Percentiles rank a stretch among this genome's conserved stretches.
These are phyloP conservation scores for Xylariaceae sp. DNA, from an alignment of 2,329 filamentous ascomycete genomes.

Conservation along the genomic window DNA sequence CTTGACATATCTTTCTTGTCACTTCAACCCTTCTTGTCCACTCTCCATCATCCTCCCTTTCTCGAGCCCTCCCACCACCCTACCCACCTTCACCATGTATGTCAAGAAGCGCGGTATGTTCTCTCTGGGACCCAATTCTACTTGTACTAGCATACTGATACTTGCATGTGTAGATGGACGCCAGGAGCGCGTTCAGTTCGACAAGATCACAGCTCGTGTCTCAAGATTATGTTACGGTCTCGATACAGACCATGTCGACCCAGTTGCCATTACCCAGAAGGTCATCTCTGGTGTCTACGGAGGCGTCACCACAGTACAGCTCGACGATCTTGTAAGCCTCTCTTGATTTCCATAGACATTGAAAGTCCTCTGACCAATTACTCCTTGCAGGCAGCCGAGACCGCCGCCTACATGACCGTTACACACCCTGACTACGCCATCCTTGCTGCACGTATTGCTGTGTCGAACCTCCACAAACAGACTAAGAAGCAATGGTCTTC, in stretches of 20 bases:
- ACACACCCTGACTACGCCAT: conserved; percentile 99
- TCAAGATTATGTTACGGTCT: conserved; percentile 97
- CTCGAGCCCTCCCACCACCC: conserved; percentile 26
- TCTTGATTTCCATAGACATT: conserved; percentile 1
- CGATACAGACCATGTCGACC: conserved; percentile 92
- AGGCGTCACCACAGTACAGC: conserved; percentile 92
- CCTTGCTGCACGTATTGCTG: conserved; percentile 95
- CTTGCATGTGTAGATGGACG: conserved; percentile 80
- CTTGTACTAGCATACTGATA: conserved; percentile 18
- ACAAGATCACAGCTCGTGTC: conserved; percentile 99
- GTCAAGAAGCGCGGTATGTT: conserved; percentile 65
- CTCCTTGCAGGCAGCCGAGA: conserved; percentile 81
- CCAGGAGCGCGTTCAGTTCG: conserved; percentile 99
- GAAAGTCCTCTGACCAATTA: conserved; percentile 24
- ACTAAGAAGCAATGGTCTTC: conserved; percentile 99
- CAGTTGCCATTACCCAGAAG: conserved; percentile 97
- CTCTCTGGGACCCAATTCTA: conserved; percentile 2
- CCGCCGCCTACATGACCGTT: conserved; percentile 99
- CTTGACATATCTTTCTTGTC: not conserved
- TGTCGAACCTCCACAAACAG: conserved; percentile 99
- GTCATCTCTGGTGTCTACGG: conserved; percentile 99
- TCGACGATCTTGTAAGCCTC: conserved; percentile 86
- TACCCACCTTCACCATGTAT: conserved; percentile 53
- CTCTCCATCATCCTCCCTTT: conserved; percentile 18
- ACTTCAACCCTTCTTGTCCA: conserved; percentile 3